Percentiles rank a stretch among this genome's conserved stretches.
phyloP scores from a whole-genome alignment of 169 alveolate species.

The Cryptosporidium tyzzeri region DNA sequence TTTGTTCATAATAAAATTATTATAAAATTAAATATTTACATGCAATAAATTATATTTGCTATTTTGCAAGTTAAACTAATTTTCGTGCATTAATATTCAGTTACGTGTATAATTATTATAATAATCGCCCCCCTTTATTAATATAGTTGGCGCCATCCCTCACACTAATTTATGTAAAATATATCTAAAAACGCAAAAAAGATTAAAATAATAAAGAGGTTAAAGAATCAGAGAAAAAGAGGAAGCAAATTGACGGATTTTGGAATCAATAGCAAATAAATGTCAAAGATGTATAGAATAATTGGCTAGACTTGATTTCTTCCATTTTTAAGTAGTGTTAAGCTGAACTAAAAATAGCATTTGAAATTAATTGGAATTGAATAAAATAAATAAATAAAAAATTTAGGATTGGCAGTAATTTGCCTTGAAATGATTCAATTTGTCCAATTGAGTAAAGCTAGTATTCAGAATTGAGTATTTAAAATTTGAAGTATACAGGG shows the following conservation, averaged over 20 bases:
- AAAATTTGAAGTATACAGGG: neutral
- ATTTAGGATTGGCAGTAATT: neutral
- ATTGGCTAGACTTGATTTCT: neutral
- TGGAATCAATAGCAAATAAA: neutral
- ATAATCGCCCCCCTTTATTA: neutral
- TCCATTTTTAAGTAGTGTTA: neutral
- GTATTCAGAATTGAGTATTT: neutral
- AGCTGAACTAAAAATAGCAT: neutral
- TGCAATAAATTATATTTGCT: no score
- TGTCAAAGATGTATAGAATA: neutral
- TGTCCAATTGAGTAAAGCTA: neutral
- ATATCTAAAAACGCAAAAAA: slow-evolving; percentile 30
- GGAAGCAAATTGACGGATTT: neutral
- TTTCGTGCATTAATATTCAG: neutral
- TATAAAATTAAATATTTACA: no score
- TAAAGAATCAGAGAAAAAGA: neutral
- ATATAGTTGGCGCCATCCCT: slow-evolving; percentile 16
- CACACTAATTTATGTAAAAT: neutral
- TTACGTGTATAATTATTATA: neutral
- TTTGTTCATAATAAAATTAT: no score
- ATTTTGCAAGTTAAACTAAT: neutral
- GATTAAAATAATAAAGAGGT: neutral
- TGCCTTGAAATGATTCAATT: neutral
- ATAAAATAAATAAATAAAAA: neutral
- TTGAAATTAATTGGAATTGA: neutral